Base-by-base conservation (phyloP, 2,329 filamentous ascomycete species). In the Aspergillus transmontanensis region DNA sequence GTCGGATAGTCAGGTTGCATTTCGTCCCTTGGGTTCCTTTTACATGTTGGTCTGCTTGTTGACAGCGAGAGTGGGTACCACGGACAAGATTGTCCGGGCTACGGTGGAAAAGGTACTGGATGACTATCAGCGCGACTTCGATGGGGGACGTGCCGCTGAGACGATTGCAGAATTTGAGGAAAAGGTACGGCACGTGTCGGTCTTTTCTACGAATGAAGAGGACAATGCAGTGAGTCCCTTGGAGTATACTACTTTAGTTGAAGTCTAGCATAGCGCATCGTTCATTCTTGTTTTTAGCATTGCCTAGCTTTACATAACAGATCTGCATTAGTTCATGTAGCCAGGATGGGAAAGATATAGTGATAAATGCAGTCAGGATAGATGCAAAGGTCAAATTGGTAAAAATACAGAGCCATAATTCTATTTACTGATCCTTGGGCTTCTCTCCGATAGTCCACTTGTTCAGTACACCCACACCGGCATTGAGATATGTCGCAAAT, bases 401-500 rank as follows among this genome's bases (percentile, higher is more conserved):
- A 10, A 6, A n/a, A n/a, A 41, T 41, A 9, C 6, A 41, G 39
- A 19, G 16, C 6, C 39, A n/a, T 4, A 10, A n/a, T 6, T 23
- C 11, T 23, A 46, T 50, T n/a, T 51, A 51, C 19, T 51, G 9
- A 54, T 65, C 59, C 53, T 41, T 59, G 55, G 68, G 70, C 36
- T 59, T 60, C 7, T 39, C 50, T 16, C 67, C 63, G 36, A 76
- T 63, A 0, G 43, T 83, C 90, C 90, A 93, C 56, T 82, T 78
- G 75, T 93, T 93, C 77, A 93, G 75, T 67, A 89, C 82, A 1
- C 90, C 89, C 3, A 88, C 84, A 0, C 88, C 88, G 1, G 86
- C 87, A 71, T 88, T 92, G 58, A 98, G 82, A 75, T 97, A 98
- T 0, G 91, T 93, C 36, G 93, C 94, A 75, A 96, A 97, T 59